These are phyloP conservation scores for Cordyceps fumosorosea DNA, from an alignment of 2,329 filamentous ascomycete species.

Conservation along the genomic window DNA sequence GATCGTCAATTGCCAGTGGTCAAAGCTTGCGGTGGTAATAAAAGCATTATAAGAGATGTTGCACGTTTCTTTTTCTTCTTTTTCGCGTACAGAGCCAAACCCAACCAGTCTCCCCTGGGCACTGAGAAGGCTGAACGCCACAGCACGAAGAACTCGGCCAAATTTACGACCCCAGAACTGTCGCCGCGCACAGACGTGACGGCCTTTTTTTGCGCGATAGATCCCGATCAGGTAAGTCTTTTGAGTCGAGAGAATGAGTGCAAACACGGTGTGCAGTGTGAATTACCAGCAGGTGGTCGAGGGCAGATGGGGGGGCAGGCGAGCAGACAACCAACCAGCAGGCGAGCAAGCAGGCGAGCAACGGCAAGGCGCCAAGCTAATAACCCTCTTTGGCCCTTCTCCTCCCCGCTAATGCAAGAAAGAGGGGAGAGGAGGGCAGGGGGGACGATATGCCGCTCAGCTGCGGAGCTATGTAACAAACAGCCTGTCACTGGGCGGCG, in stretches of 20 bases:
- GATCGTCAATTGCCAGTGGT: not conserved
- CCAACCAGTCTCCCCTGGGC: no score
- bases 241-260: slow-evolving; percentile 7
- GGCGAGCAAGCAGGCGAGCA: not conserved
- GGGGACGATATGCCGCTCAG: not conserved
- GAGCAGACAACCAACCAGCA: not conserved
- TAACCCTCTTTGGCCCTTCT: not conserved
- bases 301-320: no score
- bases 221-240: slow-evolving; percentile 10
- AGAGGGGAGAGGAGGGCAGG: not conserved
- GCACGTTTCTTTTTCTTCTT: no score
- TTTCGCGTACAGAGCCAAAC: no score
- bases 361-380: not conserved
- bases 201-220: not conserved
- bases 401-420: not conserved
- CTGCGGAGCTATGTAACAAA: not conserved
- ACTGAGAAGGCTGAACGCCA: not conserved
- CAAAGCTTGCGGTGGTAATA: slow-evolving; percentile 2
- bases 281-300: not conserved
- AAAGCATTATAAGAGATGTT: not conserved
- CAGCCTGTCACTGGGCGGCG: not conserved
- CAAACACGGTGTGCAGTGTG: not conserved
- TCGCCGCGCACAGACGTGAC: slow-evolving; percentile 5
- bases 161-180: not conserved
- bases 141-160: not conserved